phyloP scores from a whole-genome alignment of 148 eudicot genomes.

The Linanthus parryae region DNA sequence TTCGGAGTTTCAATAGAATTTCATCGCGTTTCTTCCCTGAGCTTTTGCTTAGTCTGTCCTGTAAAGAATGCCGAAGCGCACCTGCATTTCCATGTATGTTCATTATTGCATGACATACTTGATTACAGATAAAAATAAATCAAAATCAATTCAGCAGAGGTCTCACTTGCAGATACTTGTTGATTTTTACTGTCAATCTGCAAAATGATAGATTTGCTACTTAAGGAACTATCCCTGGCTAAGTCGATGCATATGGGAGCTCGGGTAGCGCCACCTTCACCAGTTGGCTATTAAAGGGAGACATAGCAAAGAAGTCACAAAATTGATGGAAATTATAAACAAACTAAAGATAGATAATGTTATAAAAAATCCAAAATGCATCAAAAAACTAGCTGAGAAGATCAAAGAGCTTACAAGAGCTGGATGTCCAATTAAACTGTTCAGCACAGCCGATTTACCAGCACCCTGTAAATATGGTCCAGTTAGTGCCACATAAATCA shows the following conservation, averaged over 20 bases:
- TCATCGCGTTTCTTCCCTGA: conserved; percentile 84
- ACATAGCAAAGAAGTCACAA: neutral
- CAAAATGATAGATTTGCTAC: conserved; percentile 81
- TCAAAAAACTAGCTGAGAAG: neutral
- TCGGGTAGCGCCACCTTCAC: conserved; percentile 98
- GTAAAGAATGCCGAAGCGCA: conserved; percentile 95
- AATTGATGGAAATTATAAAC: neutral
- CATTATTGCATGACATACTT: neutral
- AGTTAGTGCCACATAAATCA: too few relatives aligned
- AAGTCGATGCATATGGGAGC: conserved; percentile 95
- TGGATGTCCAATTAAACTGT: conserved; percentile 98
- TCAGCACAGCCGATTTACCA: conserved; percentile 91
- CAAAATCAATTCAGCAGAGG: conserved; percentile 13
- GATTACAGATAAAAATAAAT: neutral
- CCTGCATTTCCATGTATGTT: too few relatives aligned
- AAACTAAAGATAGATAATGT: neutral
- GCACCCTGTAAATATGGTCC: conserved; percentile 65
- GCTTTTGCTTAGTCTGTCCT: conserved; percentile 89
- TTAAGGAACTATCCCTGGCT: conserved; percentile 66
- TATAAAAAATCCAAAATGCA: neutral
- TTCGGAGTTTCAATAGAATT: conserved; percentile 85
- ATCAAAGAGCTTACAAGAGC: conserved; percentile 68
- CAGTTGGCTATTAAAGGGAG: conserved; percentile 67
- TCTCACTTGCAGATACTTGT: conserved; percentile 96
- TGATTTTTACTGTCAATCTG: conserved; percentile 93